phyloP scores from a whole-genome alignment of 2,329 filamentous ascomycete species.

The Parastagonospora nodorum region DNA sequence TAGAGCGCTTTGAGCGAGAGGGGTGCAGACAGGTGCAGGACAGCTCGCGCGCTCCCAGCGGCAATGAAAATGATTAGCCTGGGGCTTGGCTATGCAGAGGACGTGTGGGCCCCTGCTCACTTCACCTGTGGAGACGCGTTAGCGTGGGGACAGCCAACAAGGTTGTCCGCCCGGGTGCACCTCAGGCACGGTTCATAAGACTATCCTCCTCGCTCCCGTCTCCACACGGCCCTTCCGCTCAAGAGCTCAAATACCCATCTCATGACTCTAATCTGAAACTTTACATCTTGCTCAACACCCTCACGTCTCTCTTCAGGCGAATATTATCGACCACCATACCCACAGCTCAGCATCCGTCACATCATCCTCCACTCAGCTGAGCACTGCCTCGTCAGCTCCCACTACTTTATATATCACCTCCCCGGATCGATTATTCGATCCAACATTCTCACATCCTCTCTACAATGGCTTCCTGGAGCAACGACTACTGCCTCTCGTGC shows the following conservation, averaged over 20 bases:
- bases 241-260: slow-evolving; percentile 15
- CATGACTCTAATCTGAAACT: slow-evolving; percentile 24
- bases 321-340: neutral
- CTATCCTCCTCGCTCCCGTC: slow-evolving; percentile 32
- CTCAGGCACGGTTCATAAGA: slow-evolving; percentile 26
- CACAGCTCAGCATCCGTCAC: neutral
- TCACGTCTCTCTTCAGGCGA: slow-evolving; percentile 6
- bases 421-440: slow-evolving; percentile 4
- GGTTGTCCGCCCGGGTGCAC: slow-evolving; percentile 1
- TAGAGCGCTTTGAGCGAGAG: slow-evolving; percentile 18
- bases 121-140: slow-evolving; percentile 22
- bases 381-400: slow-evolving; percentile 7
- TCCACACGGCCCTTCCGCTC: slow-evolving; percentile 33
- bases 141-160: slow-evolving; percentile 26
- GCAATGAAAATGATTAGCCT: slow-evolving; percentile 24
- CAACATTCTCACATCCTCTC: slow-evolving; percentile 3
- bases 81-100: slow-evolving; percentile 11
- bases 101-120: slow-evolving; percentile 11
- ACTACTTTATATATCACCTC: neutral
- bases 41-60: slow-evolving; percentile 14
- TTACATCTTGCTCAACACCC: neutral
- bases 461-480: slow-evolving; percentile 56
- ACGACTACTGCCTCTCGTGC: slow-evolving; percentile 92
- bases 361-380: neutral
- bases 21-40: slow-evolving; percentile 20